Base-by-base conservation (phyloP, 208 protist genomes). In the Trypanosoma lewisi region DNA sequence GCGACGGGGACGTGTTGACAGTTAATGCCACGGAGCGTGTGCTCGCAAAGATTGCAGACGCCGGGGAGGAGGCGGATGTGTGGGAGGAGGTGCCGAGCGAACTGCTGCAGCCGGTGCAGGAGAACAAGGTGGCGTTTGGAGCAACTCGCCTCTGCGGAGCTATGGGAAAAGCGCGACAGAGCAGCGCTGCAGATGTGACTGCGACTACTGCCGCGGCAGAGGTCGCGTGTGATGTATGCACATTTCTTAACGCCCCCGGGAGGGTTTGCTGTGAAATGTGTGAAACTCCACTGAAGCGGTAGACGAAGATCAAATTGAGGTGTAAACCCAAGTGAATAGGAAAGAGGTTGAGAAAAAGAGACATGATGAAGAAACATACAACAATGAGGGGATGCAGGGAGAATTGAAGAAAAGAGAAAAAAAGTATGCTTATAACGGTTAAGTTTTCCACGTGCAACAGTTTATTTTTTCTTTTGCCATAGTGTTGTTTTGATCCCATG, bases 191-290 rank as follows among this genome's bases (percentile, higher is more conserved):
- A n/a, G 45, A 33, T 39, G 47, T 50, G 7, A 19, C 44, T 49
- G 37, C 51, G 2, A 25, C 11, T 16, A 27, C 14, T 8, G 44
- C 67, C 36, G 55, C 41, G 73, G 64, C 67, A 69, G 39, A 73
- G 1, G 44, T 83, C 23, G 56, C 83, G 21, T 92, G 89, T 53
- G 27, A 52, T 6, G 77, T 89, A 42, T 92, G 85, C 68, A 95
- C 89, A 7, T 92, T 89, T 63, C 36, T 92, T n/a, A 92, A 92
- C 49, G 76, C 73, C 0, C 47, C 72, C 0, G 80, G 74, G 25
- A 82, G 89, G 75, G 61, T 75, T 25, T 31, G 62, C 21, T 95
- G 89, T 49, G 89, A 92, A 69, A 94, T 94, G 80, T 94, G 89
- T 52, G 89, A 92, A 62, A 62, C 78, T 2, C 83, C 83, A 6